Conservation (phyloP, 2,329 filamentous ascomycete species). For the Sphaerulina vaccinii region DNA sequence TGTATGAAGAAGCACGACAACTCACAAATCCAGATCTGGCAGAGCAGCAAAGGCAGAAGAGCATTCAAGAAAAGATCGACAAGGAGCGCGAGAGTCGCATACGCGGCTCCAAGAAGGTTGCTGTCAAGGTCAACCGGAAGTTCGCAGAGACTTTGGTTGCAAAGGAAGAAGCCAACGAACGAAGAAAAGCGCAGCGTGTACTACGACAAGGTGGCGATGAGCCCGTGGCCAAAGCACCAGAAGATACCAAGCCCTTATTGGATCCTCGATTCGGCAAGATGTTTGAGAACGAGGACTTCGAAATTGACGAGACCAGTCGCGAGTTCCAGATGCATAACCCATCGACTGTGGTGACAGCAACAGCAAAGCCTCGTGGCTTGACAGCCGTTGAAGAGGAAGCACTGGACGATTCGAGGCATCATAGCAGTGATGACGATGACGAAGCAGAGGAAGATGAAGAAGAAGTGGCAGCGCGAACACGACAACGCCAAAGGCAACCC, state of each 20-base stretch:
- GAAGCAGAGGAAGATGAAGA: constrained; percentile 24
- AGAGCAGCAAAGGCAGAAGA: constrained; percentile 88
- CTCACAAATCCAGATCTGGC: constrained; percentile 93
- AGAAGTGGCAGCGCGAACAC: constrained; percentile 31
- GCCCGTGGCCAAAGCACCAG: constrained; percentile 50
- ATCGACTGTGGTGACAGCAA: constrained; percentile 59
- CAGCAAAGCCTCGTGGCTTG: constrained; percentile 50
- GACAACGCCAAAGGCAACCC: constrained; percentile 42
- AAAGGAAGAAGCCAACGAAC: constrained; percentile 66
- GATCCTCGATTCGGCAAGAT: constrained; percentile 84
- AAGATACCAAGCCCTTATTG: constrained; percentile 53
- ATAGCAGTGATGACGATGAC: constrained; percentile 26
- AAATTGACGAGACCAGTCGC: constrained; percentile 81
- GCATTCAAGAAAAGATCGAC: constrained; percentile 90
- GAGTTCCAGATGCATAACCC: constrained; percentile 91
- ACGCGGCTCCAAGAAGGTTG: constrained; percentile 86
- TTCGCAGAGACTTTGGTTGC: constrained; percentile 64
- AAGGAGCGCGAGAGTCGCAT: constrained; percentile 96
- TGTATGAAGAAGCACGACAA: constrained; percentile 91
- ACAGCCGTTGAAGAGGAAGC: constrained; percentile 62
- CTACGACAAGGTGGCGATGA: constrained; percentile 62
- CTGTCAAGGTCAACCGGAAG: constrained; percentile 83
- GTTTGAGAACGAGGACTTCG: constrained; percentile 91
- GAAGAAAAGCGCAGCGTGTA: constrained; percentile 47
- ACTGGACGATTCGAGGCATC: constrained; percentile 41